phyloP scores from a whole-genome alignment of 2,329 filamentous ascomycete species.

The Lizonia empirigonia region DNA sequence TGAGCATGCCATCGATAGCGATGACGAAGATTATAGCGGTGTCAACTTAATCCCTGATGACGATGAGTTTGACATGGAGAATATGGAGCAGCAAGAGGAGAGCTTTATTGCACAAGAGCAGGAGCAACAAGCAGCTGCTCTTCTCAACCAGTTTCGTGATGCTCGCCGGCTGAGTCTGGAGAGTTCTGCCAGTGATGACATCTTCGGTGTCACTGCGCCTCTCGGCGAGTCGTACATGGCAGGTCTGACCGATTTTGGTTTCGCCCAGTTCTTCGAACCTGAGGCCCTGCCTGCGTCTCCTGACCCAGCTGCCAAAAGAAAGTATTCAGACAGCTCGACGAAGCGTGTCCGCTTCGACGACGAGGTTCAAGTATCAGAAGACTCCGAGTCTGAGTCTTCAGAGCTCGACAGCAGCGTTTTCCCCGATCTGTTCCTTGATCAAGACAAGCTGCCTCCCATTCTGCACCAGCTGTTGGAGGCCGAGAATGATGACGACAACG shows the following conservation, averaged over 20 bases:
- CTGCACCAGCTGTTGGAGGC: conserved; percentile 76
- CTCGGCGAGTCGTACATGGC: conserved; percentile 34
- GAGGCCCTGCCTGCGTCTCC: conserved; percentile 52
- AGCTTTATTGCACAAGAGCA: conserved; percentile 65
- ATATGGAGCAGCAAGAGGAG: conserved; percentile 79
- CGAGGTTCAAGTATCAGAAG: conserved; percentile 69
- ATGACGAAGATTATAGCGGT: conserved; percentile 65
- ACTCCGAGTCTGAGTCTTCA: conserved; percentile 47
- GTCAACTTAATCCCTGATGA: conserved; percentile 78
- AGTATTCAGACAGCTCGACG: conserved; percentile 48
- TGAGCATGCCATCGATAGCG: conserved; percentile 47
- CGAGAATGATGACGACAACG: conserved; percentile 49
- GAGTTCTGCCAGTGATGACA: conserved; percentile 42
- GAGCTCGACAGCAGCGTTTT: conserved; percentile 71
- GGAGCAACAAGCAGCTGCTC: conserved; percentile 35
- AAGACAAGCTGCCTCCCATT: conserved; percentile 72
- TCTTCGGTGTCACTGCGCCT: conserved; percentile 40
- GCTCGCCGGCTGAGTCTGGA: conserved; percentile 44
- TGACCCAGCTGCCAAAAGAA: conserved; percentile 40
- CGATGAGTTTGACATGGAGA: conserved; percentile 78
- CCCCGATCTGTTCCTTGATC: conserved; percentile 78
- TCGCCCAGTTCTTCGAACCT: conserved; percentile 46
- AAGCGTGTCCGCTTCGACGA: conserved; percentile 77
- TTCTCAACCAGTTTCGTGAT: conserved; percentile 42
- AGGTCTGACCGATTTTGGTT: conserved; percentile 39